Percentiles rank a stretch among this genome's conserved stretches.
These are phyloP conservation scores for Tylopilus felleus DNA, from an alignment of 768 basidiomycete genomes.

Conservation along the genomic window DNA sequence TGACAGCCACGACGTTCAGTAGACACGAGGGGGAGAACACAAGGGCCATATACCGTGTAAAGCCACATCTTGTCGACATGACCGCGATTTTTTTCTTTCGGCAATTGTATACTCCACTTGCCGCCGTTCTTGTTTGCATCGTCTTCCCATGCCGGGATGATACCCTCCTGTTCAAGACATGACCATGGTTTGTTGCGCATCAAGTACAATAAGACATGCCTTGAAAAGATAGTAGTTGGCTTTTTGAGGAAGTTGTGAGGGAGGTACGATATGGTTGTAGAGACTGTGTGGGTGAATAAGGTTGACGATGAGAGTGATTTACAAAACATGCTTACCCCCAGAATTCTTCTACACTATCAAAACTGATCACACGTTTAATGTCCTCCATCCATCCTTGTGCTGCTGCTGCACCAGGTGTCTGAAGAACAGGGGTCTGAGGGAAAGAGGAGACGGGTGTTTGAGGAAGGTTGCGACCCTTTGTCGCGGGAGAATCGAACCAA, in stretches of 20 bases:
- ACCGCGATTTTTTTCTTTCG: conserved; percentile 85
- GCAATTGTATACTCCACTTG: conserved; percentile 98
- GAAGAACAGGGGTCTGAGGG: conserved; percentile 68
- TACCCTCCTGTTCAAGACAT: conserved; percentile 63
- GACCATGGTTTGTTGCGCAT: conserved; percentile 1
- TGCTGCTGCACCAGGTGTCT: conserved; percentile 68
- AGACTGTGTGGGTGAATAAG: conserved; percentile 47
- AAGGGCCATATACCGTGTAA: conserved; percentile 67
- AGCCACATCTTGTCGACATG: conserved; percentile 97
- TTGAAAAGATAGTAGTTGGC: conserved; percentile 99
- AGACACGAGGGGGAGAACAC: not conserved
- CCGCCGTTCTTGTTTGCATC: conserved; percentile 95
- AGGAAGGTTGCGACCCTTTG: conserved; percentile 85
- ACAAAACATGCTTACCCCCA: conserved; percentile 74
- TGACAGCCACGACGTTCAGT: too few species aligned
- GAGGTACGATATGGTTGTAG: conserved; percentile 97
- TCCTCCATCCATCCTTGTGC: conserved; percentile 98
- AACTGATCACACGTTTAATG: conserved; percentile 92
- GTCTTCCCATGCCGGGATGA: conserved; percentile 98
- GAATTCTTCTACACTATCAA: conserved; percentile 98
- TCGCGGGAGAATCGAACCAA: conserved; percentile 95
- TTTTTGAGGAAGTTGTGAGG: conserved; percentile 88
- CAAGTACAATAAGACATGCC: conserved; percentile 39
- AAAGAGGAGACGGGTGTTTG: conserved; percentile 79
- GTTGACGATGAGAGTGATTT: not conserved